Percentiles rank a stretch among this genome's conserved stretches.
These are phyloP conservation scores for Actinidia arguta DNA, from an alignment of 179 eudicot genomes.

Conservation along the genomic window DNA sequence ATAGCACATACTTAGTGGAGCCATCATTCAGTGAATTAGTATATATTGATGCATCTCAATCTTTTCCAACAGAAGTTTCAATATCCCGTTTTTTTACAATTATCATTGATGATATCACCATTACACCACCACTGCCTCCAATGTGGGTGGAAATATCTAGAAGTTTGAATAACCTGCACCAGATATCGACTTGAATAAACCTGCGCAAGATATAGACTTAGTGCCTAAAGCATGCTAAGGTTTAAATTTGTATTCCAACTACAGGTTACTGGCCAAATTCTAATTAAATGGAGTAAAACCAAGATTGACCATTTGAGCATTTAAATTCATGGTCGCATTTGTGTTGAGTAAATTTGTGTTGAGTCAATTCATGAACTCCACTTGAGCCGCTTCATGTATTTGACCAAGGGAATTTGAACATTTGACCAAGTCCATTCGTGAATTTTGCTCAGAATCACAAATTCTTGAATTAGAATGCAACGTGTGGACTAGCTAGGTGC, in stretches of 20 bases:
- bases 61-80: neutral
- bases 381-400: neutral
- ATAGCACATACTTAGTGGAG: constrained; percentile 3
- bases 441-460: neutral
- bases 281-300: neutral
- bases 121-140: constrained; percentile 13
- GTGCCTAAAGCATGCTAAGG: neutral
- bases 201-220: neutral
- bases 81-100: neutral
- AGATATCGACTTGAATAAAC: neutral
- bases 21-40: neutral
- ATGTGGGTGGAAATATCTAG: neutral
- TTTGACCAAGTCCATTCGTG: neutral
- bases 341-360: neutral
- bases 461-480: neutral
- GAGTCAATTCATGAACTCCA: neutral
- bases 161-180: neutral
- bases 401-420: neutral
- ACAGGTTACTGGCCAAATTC: neutral
- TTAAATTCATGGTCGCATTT: constrained; percentile 5
- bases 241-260: neutral
- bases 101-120: neutral
- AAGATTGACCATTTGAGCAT: neutral
- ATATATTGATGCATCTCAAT: neutral
- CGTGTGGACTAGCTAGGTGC: neutral